phyloP scores from a whole-genome alignment of 768 basidiomycete genomes.

The Boletus tylopilopsis region DNA sequence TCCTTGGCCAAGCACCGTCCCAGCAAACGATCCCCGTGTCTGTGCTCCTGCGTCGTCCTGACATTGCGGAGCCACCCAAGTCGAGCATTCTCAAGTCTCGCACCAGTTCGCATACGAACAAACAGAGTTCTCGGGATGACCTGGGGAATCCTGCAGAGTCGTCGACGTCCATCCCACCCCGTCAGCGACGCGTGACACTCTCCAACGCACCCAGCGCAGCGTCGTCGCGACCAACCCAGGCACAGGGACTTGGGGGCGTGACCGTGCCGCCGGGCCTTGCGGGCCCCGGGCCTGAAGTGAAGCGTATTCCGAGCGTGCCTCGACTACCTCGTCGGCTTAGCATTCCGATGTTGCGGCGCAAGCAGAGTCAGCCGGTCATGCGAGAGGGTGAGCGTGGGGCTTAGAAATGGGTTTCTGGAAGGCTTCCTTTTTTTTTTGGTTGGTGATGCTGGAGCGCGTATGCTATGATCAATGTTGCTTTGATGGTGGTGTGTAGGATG shows the following conservation, averaged over 20 bases:
- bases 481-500: not conserved
- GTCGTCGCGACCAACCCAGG: not conserved
- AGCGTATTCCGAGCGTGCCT: constrained; percentile 19
- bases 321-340: constrained; percentile 27
- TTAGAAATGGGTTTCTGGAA: not conserved
- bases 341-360: constrained; percentile 28
- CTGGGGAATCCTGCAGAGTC: not conserved
- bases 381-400: not conserved
- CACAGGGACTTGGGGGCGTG: not conserved
- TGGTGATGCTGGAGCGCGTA: not conserved
- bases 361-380: constrained; percentile 16
- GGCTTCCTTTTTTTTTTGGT: not conserved
- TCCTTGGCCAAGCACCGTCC: not conserved
- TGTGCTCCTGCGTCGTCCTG: constrained; percentile 1
- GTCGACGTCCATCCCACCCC: not conserved
- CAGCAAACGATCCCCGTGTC: constrained; percentile 1
- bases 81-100: constrained; percentile 16
- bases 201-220: constrained; percentile 12
- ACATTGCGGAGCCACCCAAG: constrained; percentile 6
- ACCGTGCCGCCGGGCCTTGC: not conserved
- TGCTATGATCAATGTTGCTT: constrained; percentile 5
- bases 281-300: constrained; percentile 3
- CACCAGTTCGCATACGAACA: not conserved
- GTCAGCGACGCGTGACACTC: constrained; percentile 22
- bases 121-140: constrained; percentile 5